Base-by-base conservation (phyloP, 805 yeast genomes). In the Blastobotrys muscicola region DNA sequence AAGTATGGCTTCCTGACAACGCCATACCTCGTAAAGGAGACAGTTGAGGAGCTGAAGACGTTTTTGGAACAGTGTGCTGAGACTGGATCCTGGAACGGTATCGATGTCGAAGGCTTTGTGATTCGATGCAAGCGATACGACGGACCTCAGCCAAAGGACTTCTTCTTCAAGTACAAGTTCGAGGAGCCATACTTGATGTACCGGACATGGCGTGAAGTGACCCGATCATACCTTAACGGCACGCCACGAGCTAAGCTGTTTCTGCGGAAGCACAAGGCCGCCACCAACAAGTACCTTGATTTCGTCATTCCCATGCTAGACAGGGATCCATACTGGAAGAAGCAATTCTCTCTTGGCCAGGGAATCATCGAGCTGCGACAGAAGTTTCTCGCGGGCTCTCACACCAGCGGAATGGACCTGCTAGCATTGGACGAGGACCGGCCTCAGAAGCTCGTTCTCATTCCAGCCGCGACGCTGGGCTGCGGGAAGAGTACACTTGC, bases 101-200 rank as follows among this genome's bases (percentile, higher is more conserved):
- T 70, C 33, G 96, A 86, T 50, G 73, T 85, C 6, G 99, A 92
- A 64, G 99, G 99, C 0, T 92, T 90, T 66, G 99, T 92, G 1
- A 70, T 92, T 3, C 71, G 98, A 44, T 76, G 89, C 53, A 69
- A 71, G 38, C 26, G 29, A 5, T 12, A 47, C 39, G 23, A 48
- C 38, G 43, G 36, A 9, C n/a, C 38, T 3, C 11, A 13, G 3
- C 44, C 39, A 5, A 30, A 20, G 8, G 84, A 80, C 49, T 86
- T 74, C 55, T 85, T 90, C 62, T 92, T 87, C 75, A 92, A 92
- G 64, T 92, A 69, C 67, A 92, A 92, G 62, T 92, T 92, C 60
- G 95, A 87, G 52, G 95, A 92, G 63, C 98, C 98, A 0, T 92
- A 92, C 58, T 65, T 87, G 37, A 72, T 92, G 72, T 92, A 87